Base-by-base conservation (phyloP, 768 basidiomycete species). In the Trametes cinnabarina region DNA sequence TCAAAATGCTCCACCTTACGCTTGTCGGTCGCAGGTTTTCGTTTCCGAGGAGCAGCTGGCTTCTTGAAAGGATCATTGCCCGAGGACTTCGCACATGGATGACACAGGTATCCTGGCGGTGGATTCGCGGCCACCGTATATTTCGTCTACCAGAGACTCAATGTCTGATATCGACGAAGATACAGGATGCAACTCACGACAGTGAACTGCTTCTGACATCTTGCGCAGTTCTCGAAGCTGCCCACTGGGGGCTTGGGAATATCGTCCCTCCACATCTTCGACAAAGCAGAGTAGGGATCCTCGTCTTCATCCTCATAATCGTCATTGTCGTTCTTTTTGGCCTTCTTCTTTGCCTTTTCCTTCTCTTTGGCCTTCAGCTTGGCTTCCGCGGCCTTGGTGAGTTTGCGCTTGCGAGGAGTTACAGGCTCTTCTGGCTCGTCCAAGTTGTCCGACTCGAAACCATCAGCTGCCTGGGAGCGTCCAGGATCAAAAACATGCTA, bases 11-110 rank as follows among this genome's bases (percentile, higher is more conserved):
- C 76, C 1, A 94, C 74, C 25, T 77, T 85, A 17, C 88, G 83
- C 67, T 82, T 88, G 30, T 93, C 90, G 1, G 78, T 76, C 0
- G 82, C 79, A 0, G 78, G 72, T 63, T 83, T 87, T 50, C 85
- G 83, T 69, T 86, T 90, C 55, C 78, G 78, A 0, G 83, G 81
- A 26, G 73, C 73, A 7, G 79, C 73, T 17, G 86, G 78, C 63
- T 92, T 93, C 71, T 94, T 96, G 76, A 95, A 95, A 0, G 92
- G 92, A 65, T 94, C 90, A 1, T 76, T 74, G 6, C 91, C 93
- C 3, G 84, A 81, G 0, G 83, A 79, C 66, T 91, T 92, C 1
- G 88, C 85, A 70, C 96, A 99, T 9, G 76, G 73, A 64, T 93
- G 87, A 68, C 96, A 99, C 20, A 98, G 80, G 63, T 81, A 93